Conservation (phyloP, 2,329 filamentous ascomycete species). For the Leptographium procerum region DNA sequence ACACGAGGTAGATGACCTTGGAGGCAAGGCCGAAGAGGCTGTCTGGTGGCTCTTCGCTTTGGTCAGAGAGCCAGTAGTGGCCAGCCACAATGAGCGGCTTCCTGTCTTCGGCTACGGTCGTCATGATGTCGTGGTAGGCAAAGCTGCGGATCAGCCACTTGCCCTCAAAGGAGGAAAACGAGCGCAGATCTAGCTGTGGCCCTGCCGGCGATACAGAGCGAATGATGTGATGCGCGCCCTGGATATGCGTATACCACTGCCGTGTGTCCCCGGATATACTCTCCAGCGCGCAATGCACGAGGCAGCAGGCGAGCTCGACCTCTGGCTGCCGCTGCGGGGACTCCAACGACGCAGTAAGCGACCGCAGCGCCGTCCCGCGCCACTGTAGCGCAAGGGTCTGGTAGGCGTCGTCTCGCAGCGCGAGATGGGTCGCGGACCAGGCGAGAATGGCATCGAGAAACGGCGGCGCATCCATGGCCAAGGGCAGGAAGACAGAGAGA, state of each 20-base stretch:
- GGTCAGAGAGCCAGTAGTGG: conserved; percentile 8
- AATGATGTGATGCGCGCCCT: conserved; percentile 1
- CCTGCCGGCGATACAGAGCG: neutral
- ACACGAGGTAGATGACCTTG: neutral
- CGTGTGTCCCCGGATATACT: neutral
- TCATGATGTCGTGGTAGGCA: conserved; percentile 15
- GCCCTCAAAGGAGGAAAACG: conserved; percentile 7
- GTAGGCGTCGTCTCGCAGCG: neutral
- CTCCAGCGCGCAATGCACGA: neutral
- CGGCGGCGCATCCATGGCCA: neutral
- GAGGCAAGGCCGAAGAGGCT: neutral
- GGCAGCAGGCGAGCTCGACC: neutral
- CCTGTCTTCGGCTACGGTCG: conserved; percentile 8
- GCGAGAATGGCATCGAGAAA: neutral
- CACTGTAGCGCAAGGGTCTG: neutral
- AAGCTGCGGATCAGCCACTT: conserved; percentile 14
- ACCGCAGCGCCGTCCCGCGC: neutral
- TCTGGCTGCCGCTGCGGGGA: neutral
- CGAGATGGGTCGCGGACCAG: neutral
- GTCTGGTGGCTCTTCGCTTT: conserved; percentile 1
- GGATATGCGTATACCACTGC: conserved; percentile 1
- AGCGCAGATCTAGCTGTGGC: neutral
- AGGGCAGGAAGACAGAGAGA: neutral
- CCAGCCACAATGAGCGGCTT: conserved; percentile 10
- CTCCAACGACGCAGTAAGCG: neutral